These are phyloP conservation scores for Trichoderma sp. DNA, from an alignment of 2,329 filamentous ascomycete species.

Conservation along the genomic window DNA sequence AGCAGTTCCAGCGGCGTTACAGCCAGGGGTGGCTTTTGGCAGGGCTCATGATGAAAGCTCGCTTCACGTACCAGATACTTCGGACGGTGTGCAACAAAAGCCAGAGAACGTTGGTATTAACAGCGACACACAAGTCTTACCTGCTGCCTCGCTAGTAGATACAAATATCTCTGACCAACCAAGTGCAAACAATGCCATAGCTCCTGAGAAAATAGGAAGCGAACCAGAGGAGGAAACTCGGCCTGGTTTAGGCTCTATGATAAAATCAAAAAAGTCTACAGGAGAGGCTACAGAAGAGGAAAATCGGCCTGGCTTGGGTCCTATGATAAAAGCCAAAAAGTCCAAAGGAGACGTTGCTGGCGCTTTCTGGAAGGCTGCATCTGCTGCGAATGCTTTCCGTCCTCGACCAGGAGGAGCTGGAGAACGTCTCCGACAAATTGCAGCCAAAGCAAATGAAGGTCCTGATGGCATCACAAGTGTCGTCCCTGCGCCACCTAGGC, in stretches of 20 bases:
- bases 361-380: constrained; percentile 73
- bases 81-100: constrained; percentile 18
- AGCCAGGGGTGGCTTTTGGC: constrained; percentile 32
- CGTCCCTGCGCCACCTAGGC: constrained; percentile 71
- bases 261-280: constrained; percentile 58
- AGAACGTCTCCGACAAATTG: constrained; percentile 69
- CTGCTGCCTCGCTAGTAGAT: neutral
- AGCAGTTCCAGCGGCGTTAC: constrained; percentile 39
- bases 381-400: constrained; percentile 66
- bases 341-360: constrained; percentile 73
- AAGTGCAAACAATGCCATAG: neutral
- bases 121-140: neutral
- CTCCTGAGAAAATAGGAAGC: neutral
- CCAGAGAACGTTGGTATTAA: neutral
- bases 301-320: constrained; percentile 72
- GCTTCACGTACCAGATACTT: constrained; percentile 8
- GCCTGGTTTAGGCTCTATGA: constrained; percentile 88
- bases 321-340: constrained; percentile 84
- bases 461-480: constrained; percentile 90
- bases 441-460: constrained; percentile 61
- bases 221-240: constrained; percentile 47
- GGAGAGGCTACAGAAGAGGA: constrained; percentile 38
- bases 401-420: constrained; percentile 85
- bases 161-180: neutral
- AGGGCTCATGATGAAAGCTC: constrained; percentile 40